A percentile compares a stretch with the other conserved stretches of the same genome.
phyloP scores from a whole-genome alignment of 129 eudicot genomes.

The Pseudognaphalium luteoalbum region DNA sequence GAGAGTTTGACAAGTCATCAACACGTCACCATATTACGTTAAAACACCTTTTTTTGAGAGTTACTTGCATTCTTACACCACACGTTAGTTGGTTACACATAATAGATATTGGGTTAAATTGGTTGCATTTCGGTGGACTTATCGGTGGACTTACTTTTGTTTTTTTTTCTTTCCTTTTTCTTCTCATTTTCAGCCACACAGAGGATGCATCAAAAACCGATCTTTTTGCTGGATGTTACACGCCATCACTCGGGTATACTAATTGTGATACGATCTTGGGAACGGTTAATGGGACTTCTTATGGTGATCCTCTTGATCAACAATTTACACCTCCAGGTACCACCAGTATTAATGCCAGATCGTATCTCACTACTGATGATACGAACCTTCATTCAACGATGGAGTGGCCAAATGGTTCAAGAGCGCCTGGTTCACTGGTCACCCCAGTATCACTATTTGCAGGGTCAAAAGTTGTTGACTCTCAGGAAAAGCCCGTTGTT shows the following conservation, averaged over 20 bases:
- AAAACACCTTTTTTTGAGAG: no score
- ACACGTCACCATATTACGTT: no score
- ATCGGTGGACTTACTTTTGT: no score
- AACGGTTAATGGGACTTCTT: conserved; percentile 6
- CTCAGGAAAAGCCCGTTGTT: background rate
- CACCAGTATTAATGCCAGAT: background rate
- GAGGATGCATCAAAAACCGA: conserved; percentile 36
- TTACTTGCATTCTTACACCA: no score
- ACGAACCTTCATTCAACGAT: conserved; percentile 18
- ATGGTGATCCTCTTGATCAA: conserved; percentile 28
- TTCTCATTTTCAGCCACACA: conserved; percentile 29
- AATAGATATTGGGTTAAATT: no score
- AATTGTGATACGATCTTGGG: conserved; percentile 23
- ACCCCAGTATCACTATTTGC: background rate
- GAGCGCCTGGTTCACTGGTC: conserved; percentile 8
- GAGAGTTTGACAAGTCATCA: no score
- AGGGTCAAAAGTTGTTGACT: conserved; percentile 4
- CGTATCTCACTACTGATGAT: background rate
- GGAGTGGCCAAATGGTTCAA: conserved; percentile 26
- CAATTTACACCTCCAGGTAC: conserved; percentile 28
- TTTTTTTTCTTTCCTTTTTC: background rate
- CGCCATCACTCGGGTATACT: conserved; percentile 43
- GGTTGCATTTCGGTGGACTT: background rate
- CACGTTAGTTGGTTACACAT: no score
- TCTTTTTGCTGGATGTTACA: conserved; percentile 16